phyloP scores from a whole-genome alignment of 176 grass and related monocot species.

The Otatea glauca region DNA sequence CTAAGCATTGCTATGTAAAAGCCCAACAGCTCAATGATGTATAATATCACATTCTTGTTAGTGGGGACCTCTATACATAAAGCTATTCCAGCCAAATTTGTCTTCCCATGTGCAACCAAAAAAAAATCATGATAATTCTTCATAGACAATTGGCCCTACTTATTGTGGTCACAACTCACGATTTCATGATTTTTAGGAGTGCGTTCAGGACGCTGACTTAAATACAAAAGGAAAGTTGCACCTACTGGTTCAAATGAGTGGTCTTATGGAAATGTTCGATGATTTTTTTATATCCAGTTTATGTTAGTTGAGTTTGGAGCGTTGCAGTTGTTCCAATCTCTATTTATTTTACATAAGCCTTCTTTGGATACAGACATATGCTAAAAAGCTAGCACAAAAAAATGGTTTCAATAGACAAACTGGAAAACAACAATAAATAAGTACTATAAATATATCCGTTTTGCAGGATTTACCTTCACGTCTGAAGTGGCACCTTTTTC shows the following conservation, averaged over 20 bases:
- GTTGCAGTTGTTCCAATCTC: constrained; percentile 7
- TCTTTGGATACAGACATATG: not conserved
- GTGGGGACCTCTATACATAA: constrained; percentile 35
- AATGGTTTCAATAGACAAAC: not conserved
- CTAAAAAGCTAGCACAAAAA: constrained; percentile 12
- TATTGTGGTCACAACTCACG: constrained; percentile 32
- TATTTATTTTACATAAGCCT: constrained; percentile 18
- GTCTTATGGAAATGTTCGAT: constrained; percentile 7
- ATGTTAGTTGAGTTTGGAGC: not conserved
- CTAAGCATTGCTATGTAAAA: constrained; percentile 35
- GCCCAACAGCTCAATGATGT: constrained; percentile 28
- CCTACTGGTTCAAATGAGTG: constrained; percentile 30
- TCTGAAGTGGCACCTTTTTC: constrained; percentile 40
- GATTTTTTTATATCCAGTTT: constrained; percentile 18
- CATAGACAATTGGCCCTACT: not conserved
- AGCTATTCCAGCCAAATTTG: constrained; percentile 39
- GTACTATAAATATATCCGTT: not conserved
- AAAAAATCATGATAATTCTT: constrained; percentile 31
- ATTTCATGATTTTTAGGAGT: not conserved
- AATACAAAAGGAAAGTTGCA: constrained; percentile 32
- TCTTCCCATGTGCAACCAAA: constrained; percentile 41
- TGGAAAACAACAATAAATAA: not conserved
- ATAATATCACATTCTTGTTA: constrained; percentile 34
- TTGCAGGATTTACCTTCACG: constrained; percentile 48
- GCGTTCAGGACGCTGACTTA: constrained; percentile 28